Base-by-base conservation (phyloP, 345 rosid species). In the Salix udensis region DNA sequence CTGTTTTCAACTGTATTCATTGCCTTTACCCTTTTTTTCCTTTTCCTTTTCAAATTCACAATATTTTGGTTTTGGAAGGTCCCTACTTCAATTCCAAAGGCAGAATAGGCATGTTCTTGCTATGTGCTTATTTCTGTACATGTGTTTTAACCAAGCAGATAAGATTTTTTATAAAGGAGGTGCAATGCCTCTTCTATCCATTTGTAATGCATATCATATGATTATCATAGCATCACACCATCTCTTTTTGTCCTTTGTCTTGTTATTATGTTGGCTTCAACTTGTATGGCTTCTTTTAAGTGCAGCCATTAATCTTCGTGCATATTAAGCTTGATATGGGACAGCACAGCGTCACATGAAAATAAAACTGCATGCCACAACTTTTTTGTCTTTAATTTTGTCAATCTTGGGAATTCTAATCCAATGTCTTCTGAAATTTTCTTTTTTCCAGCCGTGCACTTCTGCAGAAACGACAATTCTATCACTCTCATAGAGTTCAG, bases 401-500 rank as follows among this genome's bases (percentile, higher is more conserved):
- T 75, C 68, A 14, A n/a, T 52, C 11, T 37, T 37, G 24, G 31
- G 60, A 69, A 58, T 67, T 65, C 70, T 72, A 40, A 72, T n/a
- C 18, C 24, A 48, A n/a, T 40, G 2, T 71, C 58, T 40, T 55
- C 61, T 21, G 18, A 21, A 61, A 28, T 60, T 65, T 74, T 70
- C 39, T 52, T 72, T 42, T 72, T 74, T 60, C 7, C 76, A 76
- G 77, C 73, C 83, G 77, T 11, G 72, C 42, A 6, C 83, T 74
- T 7, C 77, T 80, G 52, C 65, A 71, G 77, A 72, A 80, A 68
- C 73, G 80, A 60, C 83, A 80, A 61, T 80, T 80, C 50, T 80
- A 76, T 76, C 80, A 80, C 68, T 80, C 80, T 44, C 83, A 80
- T n/a, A 72, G 83, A 76, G 83, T 80, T 71, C 83, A 80, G 79